Evolutionary conservation across 75 land plant species (phyloP), one percentile per base, ranked within the genome.

Genomic region (Pseudotsuga menziesii): DNA sequence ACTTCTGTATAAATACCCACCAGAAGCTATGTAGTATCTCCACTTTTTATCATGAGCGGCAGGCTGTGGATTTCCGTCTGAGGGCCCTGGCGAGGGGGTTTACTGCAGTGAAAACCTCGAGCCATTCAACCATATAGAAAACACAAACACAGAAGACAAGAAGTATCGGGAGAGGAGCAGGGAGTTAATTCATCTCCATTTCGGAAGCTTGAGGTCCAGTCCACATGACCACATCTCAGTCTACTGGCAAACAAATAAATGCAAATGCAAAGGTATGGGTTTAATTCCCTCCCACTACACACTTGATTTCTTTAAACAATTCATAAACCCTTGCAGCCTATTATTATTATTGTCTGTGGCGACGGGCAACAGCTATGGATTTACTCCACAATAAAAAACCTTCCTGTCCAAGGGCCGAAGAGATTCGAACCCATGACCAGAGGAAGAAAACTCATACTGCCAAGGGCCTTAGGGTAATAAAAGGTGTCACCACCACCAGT

Each of bases 231-330:
- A 41, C 69, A 35, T 36, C 32, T 64, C n/a, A 64, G 39, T 9
- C 11, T 20, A 64, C 69, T 64, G 41, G 32, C n/a, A 20, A 35
- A 3, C 69, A 32, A 17, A 16, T 64, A 35, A 35, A 64, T 35
- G 41, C 69, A 64, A 64, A 64, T 64, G 69, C 69, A 64, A 64
- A 64, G 69, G 69, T 64, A 64, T 64, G 69, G 69, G 39, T 32
- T 64, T 64, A 29, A 32, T 64, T 64, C 39, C 69, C 6, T n/a
- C 22, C 60, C 60, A 4, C 22, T 5, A 22, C 60, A 5, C 1
- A 4, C 22, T 5, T 58, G 4, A 58, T 19, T 58, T 58, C 60
- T 4, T 58, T 20, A 58, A 58, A 58, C 22, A n/a, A 17, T n/a
- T 19, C 5, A 58, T 58, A n/a, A 19, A 58, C 19, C n/a, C 60